Base-by-base conservation (phyloP, 768 basidiomycete species). In the Tulasnella sp. region DNA sequence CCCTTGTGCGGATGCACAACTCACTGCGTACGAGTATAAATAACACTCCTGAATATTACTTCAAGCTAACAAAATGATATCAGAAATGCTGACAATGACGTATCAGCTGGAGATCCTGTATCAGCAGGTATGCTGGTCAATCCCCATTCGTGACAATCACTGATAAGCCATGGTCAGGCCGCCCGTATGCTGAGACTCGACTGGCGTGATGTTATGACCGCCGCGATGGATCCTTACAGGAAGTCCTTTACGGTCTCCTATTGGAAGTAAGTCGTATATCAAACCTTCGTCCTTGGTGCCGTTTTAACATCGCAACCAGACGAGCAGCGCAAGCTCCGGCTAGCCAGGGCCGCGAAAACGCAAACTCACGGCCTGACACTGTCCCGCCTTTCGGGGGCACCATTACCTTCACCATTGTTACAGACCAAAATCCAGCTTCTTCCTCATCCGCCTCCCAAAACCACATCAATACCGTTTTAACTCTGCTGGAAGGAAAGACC, bases 81-180 rank as follows among this genome's bases (percentile, higher is more conserved):
- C 74, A 95, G 94, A 95, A 78, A 90, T 92, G 83, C 91, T 95
- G 87, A 92, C 93, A 1, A 80, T 97, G 73, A 90, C 92, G 1
- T 97, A 97, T 80, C 95, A 96, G 77, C 84, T 98, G 17, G 95
- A 95, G 79, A 90, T 94, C 74, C 79, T 98, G 64, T 89, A 88
- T 85, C 90, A 88, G 77, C 92, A 94, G 78, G 85, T 83, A 68
- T n/a, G 79, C 72, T 36, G 40, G 17, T 37, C 47, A 19, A 19
- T 47, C 52, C 19, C 8, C 19, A 62, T 47, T n/a, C 17, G 47
- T 22, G 14, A 12, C 71, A 11, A 0, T 29, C 32, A 9, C 63
- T 67, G 39, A 63, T 68, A 8, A 17, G 36, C 74, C 22, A 36
- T 47, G 36, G 67, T 62, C 68, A 82, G 90, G 91, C 90, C 1